Conservation (phyloP, 2,329 filamentous ascomycete genomes). For the Leptographium wingfieldii region DNA sequence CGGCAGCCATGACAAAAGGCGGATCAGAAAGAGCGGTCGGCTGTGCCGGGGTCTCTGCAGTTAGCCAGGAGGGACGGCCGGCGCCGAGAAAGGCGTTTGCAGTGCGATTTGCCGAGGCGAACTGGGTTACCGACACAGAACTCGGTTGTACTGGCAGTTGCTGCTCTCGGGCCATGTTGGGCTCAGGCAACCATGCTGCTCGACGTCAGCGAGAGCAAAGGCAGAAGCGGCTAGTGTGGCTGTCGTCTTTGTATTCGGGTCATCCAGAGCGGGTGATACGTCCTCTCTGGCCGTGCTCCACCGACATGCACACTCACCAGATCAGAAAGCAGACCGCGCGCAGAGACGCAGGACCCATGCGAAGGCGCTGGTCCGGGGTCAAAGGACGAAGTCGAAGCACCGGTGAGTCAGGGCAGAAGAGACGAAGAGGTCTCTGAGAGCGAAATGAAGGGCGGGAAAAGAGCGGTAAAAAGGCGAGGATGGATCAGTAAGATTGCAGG, state of each 20-base stretch:
- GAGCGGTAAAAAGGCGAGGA: background rate
- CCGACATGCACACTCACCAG: background rate
- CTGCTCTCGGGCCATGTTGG: background rate
- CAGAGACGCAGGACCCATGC: background rate
- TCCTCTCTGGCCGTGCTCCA: background rate
- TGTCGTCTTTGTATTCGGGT: background rate
- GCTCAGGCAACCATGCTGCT: background rate
- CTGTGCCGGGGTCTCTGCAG: background rate
- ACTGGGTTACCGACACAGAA: background rate
- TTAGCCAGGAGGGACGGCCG: constrained; percentile 19
- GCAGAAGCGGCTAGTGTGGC: background rate
- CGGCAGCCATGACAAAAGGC: background rate
- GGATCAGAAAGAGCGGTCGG: background rate
- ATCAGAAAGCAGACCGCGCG: background rate
- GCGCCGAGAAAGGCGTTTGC: constrained; percentile 18
- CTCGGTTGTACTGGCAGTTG: background rate
- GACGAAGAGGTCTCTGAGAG: background rate
- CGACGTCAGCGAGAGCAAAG: background rate
- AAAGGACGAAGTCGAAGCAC: background rate
- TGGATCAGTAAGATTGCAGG: background rate
- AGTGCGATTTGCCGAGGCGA: constrained; percentile 18
- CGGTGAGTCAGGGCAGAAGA: background rate
- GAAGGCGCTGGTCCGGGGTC: background rate
- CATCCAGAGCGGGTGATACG: background rate
- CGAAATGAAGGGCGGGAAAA: background rate